Base-by-base conservation (phyloP, 202 grass and related monocot genomes). In the Cymbopogon flexuosus region DNA sequence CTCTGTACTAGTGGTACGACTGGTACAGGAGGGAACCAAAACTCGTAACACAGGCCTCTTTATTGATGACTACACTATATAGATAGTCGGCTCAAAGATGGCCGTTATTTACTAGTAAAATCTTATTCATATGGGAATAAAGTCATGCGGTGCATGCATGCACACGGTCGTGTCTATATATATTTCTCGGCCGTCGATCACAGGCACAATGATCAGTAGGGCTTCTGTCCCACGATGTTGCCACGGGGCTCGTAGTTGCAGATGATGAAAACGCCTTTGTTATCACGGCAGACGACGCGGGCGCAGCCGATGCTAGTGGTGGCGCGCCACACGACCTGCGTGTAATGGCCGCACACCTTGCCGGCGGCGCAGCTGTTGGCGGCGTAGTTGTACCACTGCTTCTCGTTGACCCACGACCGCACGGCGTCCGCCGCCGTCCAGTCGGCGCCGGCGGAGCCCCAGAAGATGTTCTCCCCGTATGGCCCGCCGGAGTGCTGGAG, bases 401-500 rank as follows among this genome's bases (percentile, higher is more conserved):
- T 78, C 75, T 97, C 88, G 0, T 0, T 0, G 22, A 85, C 77
- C 90, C 90, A 97, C 3, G 0, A 0, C 0, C 18, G 54, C 0
- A 97, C 82, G 5, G 84, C 91, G 66, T 84, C 27, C 0, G 81
- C 16, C 2, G 82, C 86, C 3, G 62, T 61, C 78, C 27, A 89
- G 62, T 11, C 57, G 0, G 10, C 3, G 34, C 71, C 71, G 27
- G 21, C 58, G 16, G 33, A 76, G 4, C 88, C 84, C 85, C 69
- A 21, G 81, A 82, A 93, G 76, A 91, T 0, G 84, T 91, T 93
- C 88, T 97, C 90, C 3, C 91, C 87, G 35, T 97, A 87, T 6
- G 24, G 54, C 8, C 93, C 87, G 13, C 72, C 68, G 2, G 88
- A 89, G 90, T 88, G 68, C 8, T 2, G 72, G 18, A 52, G 49